Percentiles rank a stretch among this genome's conserved stretches.
Conservation (phyloP, 176 grass and related monocot species). For the Eragrostis curvula region DNA sequence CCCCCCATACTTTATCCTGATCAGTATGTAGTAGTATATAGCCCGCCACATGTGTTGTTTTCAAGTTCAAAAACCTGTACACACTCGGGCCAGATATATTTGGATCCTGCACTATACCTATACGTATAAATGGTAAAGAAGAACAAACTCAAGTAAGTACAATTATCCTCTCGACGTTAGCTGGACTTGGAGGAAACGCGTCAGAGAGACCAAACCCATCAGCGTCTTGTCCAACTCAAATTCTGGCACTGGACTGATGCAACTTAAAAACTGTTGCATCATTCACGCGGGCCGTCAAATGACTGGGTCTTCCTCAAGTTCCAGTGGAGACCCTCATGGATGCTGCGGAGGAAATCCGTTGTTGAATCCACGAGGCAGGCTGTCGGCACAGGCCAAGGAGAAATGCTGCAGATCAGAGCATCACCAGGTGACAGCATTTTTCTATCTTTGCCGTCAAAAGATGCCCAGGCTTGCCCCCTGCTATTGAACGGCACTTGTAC, state of each 20-base stretch:
- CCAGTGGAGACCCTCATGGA: slow-evolving; percentile 98
- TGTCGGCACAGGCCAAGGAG: slow-evolving; percentile 89
- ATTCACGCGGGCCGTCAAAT: slow-evolving; percentile 67
- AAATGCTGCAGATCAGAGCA: slow-evolving; percentile 92
- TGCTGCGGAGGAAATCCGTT: slow-evolving; percentile 81
- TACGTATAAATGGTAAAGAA: slow-evolving; percentile 15
- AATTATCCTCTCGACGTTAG: slow-evolving; percentile 23
- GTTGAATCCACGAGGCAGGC: slow-evolving; percentile 88
- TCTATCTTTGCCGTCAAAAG: slow-evolving; percentile 93
- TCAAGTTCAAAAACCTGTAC: slow-evolving; percentile 28
- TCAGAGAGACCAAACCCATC: not conserved
- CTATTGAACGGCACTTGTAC: slow-evolving; percentile 91
- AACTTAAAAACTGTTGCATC: not conserved
- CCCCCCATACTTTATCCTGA: not conserved
- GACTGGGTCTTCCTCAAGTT: slow-evolving; percentile 87
- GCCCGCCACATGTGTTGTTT: slow-evolving; percentile 13
- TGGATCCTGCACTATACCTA: slow-evolving; percentile 23
- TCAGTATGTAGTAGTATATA: not conserved
- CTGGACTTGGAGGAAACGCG: slow-evolving; percentile 9
- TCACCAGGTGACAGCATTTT: slow-evolving; percentile 78
- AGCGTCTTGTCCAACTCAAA: not conserved
- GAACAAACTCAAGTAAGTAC: slow-evolving; percentile 30
- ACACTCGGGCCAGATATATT: not conserved
- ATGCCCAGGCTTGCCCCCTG: slow-evolving; percentile 87
- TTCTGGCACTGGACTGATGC: slow-evolving; percentile 1